Evolutionary conservation across 2,329 filamentous ascomycete species (phyloP).

Genomic region (Ophiostoma ulmi): DNA sequence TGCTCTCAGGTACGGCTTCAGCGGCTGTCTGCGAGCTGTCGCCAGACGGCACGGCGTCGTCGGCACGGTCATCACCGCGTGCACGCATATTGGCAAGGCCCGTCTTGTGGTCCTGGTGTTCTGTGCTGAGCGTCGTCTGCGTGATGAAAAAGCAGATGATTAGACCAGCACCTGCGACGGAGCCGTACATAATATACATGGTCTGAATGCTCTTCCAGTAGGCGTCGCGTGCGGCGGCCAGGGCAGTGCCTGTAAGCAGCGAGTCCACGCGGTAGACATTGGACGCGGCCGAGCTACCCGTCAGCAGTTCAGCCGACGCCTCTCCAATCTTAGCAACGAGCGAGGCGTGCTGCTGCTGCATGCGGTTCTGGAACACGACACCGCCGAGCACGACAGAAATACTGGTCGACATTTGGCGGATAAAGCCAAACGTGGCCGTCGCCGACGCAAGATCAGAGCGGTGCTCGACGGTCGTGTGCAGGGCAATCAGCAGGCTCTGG

Average conservation of each 20-base stretch:
- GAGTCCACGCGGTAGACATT: constrained; percentile 53
- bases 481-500: constrained; percentile 56
- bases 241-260: constrained; percentile 48
- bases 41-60: constrained; percentile 25
- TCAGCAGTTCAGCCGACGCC: constrained; percentile 47
- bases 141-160: constrained; percentile 45
- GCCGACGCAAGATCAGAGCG: constrained; percentile 55
- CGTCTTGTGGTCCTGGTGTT: constrained; percentile 55
- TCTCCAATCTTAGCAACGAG: constrained; percentile 33
- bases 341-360: constrained; percentile 35
- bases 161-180: constrained; percentile 45
- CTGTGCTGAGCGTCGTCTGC: constrained; percentile 48
- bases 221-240: constrained; percentile 40
- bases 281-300: constrained; percentile 56
- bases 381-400: constrained; percentile 55
- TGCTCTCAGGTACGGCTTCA: neutral
- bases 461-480: constrained; percentile 57
- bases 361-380: constrained; percentile 39
- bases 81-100: constrained; percentile 43
- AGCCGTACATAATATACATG: constrained; percentile 55
- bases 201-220: constrained; percentile 48
- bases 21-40: constrained; percentile 12
- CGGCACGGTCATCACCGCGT: constrained; percentile 24
- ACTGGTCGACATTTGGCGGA: constrained; percentile 53
- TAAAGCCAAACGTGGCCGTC: constrained; percentile 57